Conservation (phyloP, 129 eudicot species). For the Logfia minima region DNA sequence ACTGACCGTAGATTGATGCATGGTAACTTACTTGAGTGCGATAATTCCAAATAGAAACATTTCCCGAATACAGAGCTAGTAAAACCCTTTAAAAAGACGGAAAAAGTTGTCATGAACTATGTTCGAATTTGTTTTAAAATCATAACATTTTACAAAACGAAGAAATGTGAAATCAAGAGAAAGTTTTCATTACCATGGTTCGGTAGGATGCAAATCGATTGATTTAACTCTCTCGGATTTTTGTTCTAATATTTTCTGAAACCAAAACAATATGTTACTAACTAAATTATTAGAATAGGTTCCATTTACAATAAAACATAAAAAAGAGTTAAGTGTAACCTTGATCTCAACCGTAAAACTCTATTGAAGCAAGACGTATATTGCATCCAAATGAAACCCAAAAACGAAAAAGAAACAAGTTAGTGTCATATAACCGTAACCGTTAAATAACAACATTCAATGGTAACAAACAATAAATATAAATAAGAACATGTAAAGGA, state of each 20-base stretch:
- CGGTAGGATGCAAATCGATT: slow-evolving; percentile 81
- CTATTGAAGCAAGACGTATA: neutral
- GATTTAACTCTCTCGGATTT: slow-evolving; percentile 90
- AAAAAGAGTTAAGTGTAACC: slow-evolving; percentile 8
- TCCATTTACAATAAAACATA: neutral
- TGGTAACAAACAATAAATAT: neutral
- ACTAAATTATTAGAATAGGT: neutral
- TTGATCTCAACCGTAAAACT: slow-evolving; percentile 29
- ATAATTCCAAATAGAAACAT: slow-evolving; percentile 75
- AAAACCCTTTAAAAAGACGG: slow-evolving; percentile 46
- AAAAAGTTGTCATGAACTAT: neutral
- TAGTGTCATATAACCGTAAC: slow-evolving; percentile 1
- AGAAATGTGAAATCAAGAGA: neutral
- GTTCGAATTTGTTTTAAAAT: neutral
- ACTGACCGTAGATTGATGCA: neutral
- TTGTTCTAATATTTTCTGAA: slow-evolving; percentile 65
- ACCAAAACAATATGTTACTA: neutral
- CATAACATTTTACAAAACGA: neutral
- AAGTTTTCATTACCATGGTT: slow-evolving; percentile 61
- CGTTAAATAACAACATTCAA: neutral
- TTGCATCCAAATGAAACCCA: neutral
- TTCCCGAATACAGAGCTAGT: slow-evolving; percentile 70
- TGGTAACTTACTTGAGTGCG: slow-evolving; percentile 62
- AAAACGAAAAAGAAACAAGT: neutral
- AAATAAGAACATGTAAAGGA: too few species aligned